Base-by-base conservation (phyloP, 352 stramenopile genomes). In the Phytophthora pluvialis region DNA sequence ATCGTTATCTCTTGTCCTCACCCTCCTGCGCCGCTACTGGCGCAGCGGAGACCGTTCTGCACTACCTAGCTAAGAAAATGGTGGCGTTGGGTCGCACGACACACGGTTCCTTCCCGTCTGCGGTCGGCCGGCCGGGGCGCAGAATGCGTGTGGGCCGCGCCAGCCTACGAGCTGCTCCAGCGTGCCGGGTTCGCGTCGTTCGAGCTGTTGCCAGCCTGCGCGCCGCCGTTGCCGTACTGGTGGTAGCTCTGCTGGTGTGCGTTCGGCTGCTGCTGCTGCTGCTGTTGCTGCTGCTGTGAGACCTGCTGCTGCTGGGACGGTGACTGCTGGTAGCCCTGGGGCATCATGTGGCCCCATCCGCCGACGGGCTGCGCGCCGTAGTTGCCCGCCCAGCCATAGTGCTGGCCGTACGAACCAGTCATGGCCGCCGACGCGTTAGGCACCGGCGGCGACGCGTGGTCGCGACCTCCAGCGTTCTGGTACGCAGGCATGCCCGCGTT, bases 331-430 rank as follows among this genome's bases (percentile, higher is more conserved):
- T 92, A 92, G n/a, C 78, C 83, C 57, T 94, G 86, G 0, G 82
- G 87, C 78, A 93, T 85, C 81, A 93, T 93, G 74, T 95, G 85
- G 21, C 83, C 75, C 78, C 87, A 92, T 35, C 79, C 83, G 15
- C 85, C 86, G 33, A 93, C 79, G 15, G 88, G 83, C 65, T 93
- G 87, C 3, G 64, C 79, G 28, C 84, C 84, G 47, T 93, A 94
- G 55, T 84, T 91, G 12, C 70, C 70, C 11, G 75, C 77, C 88
- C 88, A 95, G 42, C 84, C 83, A 47, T 94, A 93, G 64, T 95
- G 87, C 72, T 92, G 81, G 43, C 72, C 77, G 53, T 91, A 93
- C 32, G 75, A 84, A 16, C 67, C 72, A 38, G 73, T 82, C 65
- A 87, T 86, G 35, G 73, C 79, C 21, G 74, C 81, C 36, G 83